A percentile compares a stretch with the other conserved stretches of the same genome.
phyloP scores from a whole-genome alignment of 768 basidiomycete species.

The Naematelia encephala region DNA sequence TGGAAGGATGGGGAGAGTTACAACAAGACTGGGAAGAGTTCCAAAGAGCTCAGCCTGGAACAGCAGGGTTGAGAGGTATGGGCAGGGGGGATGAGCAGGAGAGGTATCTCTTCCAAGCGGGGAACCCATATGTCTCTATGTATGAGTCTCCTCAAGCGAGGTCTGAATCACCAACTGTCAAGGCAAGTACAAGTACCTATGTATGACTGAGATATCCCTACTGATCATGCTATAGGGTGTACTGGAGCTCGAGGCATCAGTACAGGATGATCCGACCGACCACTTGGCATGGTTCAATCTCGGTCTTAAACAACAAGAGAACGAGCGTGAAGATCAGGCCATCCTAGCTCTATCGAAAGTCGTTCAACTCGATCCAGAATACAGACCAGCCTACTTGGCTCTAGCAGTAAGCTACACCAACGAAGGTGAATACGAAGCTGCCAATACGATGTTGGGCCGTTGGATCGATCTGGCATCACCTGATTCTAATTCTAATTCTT shows the following conservation, averaged over 20 bases:
- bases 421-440: slow-evolving; percentile 69
- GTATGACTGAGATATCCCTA: too few relatives aligned
- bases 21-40: slow-evolving; percentile 39
- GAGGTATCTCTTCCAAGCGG: slow-evolving; percentile 45
- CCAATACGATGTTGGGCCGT: slow-evolving; percentile 73
- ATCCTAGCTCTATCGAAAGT: slow-evolving; percentile 78
- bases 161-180: slow-evolving; percentile 22
- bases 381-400: slow-evolving; percentile 74
- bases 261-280: slow-evolving; percentile 70
- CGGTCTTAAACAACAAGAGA: slow-evolving; percentile 96
- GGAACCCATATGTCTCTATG: slow-evolving; percentile 38
- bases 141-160: slow-evolving; percentile 4
- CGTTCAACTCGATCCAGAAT: slow-evolving; percentile 71
- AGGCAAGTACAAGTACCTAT: too few relatives aligned
- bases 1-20: slow-evolving; percentile 35
- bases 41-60: not conserved
- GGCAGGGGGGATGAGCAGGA: slow-evolving; percentile 21
- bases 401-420: slow-evolving; percentile 88
- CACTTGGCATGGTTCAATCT: slow-evolving; percentile 82
- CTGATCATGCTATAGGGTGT: slow-evolving; percentile 60
- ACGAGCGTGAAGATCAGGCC: slow-evolving; percentile 88
- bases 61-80: slow-evolving; percentile 17
- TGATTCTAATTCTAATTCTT: too few relatives aligned
- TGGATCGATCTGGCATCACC: slow-evolving; percentile 74
- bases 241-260: slow-evolving; percentile 81